Evolutionary conservation across 2,329 filamentous ascomycete species (phyloP), one percentile per base, ranked within the genome.

Genomic region (Fusarium staphyleae): DNA sequence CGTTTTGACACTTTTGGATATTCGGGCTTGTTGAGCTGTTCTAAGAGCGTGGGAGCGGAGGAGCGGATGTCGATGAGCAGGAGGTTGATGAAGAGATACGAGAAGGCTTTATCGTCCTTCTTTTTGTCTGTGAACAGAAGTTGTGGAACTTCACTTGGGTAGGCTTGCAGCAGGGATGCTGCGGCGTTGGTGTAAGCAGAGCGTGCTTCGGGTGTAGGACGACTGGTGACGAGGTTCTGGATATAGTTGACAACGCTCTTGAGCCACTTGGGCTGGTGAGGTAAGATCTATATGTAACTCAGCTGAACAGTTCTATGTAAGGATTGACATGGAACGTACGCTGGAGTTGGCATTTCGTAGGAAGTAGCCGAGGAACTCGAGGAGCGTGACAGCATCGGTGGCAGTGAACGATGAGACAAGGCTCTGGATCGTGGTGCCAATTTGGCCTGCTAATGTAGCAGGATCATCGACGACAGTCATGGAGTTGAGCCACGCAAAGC

Each of bases 11-110:
- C 78, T 13, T 70, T 64, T 2, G 73, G 68, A 63, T 89, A 88
- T 2, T 75, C 73, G 1, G 79, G 73, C 18, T 74, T 78, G 65
- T 86, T 86, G 49, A 88, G 78, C 47, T 82, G 77, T 34, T 79
- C 76, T 2, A 89, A 75, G 2, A 90, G 75, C 3, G 79, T 75
- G 2, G 87, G 87, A 18, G 86, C 77, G 1, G 84, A 84, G 11
- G 86, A 81, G 33, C 85, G 81, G 19, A 89, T 76, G 66, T 90
- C 87, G 51, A 88, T 83, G 28, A 88, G 78, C 6, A 88, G 67
- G n/a, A 88, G 78, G 60, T 82, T 87, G 48, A 88, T 70, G 50
- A 89, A 78, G 4, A 89, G 74, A 63, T 86, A 88, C 1, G 83
- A 80, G 55, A 85, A 82, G 0, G 85, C 80, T 55, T 82, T 85